These are phyloP conservation scores for Spathaspora sp. DNA, from an alignment of 1,139 yeast genomes.

Conservation along the genomic window DNA sequence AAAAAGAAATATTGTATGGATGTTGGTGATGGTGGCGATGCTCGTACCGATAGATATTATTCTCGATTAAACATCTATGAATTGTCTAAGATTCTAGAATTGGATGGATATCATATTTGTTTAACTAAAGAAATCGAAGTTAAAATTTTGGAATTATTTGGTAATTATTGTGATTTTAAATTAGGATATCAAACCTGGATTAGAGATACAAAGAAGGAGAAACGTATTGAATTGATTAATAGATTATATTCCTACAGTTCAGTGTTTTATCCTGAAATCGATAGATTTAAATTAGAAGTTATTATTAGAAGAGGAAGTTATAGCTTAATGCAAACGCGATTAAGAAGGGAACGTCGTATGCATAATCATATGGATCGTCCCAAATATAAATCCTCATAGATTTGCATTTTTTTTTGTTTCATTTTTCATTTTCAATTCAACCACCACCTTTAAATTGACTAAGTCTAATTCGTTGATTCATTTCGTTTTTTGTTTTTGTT, in stretches of 20 bases:
- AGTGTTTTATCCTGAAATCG: conserved; percentile 49
- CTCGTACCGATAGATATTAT: conserved; percentile 20
- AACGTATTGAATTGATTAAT: conserved; percentile 50
- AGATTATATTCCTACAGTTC: conserved; percentile 48
- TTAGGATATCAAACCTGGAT: conserved; percentile 81
- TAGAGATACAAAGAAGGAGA: conserved; percentile 61
- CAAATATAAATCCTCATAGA: not conserved
- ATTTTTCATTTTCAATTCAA: not conserved
- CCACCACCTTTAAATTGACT: not conserved
- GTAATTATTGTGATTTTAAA: conserved; percentile 59
- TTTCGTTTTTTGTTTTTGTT: not conserved
- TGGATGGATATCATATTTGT: conserved; percentile 21
- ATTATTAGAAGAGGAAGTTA: conserved; percentile 78
- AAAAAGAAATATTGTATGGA: not conserved
- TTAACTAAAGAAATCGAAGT: conserved; percentile 46
- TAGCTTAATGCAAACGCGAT: conserved; percentile 75
- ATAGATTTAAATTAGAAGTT: conserved; percentile 56
- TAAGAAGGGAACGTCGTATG: conserved; percentile 62
- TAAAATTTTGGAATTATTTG: conserved; percentile 56
- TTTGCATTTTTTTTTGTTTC: conserved; percentile 1
- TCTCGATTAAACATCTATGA: conserved; percentile 31
- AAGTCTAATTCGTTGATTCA: not conserved
- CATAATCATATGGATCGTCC: conserved; percentile 1
- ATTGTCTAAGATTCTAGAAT: conserved; percentile 24
- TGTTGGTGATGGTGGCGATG: conserved; percentile 4